Evolutionary conservation across 352 stramenopile species (phyloP), one percentile per base, ranked within the genome.

Genomic region (Pythium chondricola): DNA sequence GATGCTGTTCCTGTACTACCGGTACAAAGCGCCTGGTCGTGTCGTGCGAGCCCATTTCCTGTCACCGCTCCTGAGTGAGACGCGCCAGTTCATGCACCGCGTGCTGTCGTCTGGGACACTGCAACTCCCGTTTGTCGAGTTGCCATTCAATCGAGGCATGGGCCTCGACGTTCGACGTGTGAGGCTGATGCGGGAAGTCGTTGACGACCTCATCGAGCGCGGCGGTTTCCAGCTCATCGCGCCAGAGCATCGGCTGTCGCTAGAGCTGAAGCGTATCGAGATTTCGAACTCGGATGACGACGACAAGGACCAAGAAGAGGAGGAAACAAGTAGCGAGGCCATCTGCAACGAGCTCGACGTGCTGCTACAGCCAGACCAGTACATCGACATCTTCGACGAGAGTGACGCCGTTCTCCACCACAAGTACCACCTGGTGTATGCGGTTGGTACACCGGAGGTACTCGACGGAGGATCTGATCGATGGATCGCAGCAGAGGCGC

Each of bases 401-500:
- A 76, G 67, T 31, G 85, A 96, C 59, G 88, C 89, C 6, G 42
- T 96, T 9, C 68, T 97, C 0, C 74, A 88, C 20, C 79, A 96
- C 63, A 75, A 75, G 11, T 96, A 93, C 45, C 85, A 96, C 38
- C 73, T 96, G 9, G 70, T 97, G 29, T 96, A 97, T 49, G 82
- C 85, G 1, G 71, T 93, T 5, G 86, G 86, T 0, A 52, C 33
- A 2, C 56, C 73, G 3, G 54, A 61, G 8, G 45, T 47, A 6
- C 73, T 96, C 6, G 69, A 68, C 21, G 62, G 51, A 32, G 78
- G 79, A 0, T 41, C 65, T 9, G 48, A 74, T 27, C 65, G 85
- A 30, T 91, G 74, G 67, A 58, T 67, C 7, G 69, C 55, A n/a
- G 71, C 75, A 6, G 66, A 95, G 51, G 56, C 62, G 2, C 35